Evolutionary conservation across 805 yeast genomes (phyloP), one percentile per base, ranked within the genome.

Genomic region (Hemisphaericaspora nanyangensis): DNA sequence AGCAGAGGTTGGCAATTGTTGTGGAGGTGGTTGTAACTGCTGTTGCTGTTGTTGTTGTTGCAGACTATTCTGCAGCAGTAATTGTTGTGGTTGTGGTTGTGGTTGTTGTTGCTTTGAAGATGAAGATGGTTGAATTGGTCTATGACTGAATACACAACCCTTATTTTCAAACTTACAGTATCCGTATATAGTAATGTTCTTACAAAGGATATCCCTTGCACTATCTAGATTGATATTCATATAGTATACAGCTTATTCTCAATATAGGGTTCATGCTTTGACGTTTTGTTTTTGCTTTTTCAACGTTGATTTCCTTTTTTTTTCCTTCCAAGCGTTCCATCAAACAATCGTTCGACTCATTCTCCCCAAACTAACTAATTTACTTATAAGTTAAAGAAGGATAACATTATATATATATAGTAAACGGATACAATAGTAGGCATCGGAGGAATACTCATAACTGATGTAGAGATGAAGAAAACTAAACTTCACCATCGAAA

Each of bases 151-250:
- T 2, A 82, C 83, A 56, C 96, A 88, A 8, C 95, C 95, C 52
- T 86, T 87, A 49, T 84, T 83, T 51, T 85, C 89, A 63, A 76
- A 87, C 58, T 86, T 86, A 68, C 96, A 88, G 52, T 75, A 86
- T 3, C 96, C 96, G 65, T 87, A 88, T 25, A 86, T 85, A 34
- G 82, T 77, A 39, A 87, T 80, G 52, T 88, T 88, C 57, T 89
- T 75, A 63, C 96, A 88, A 40, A 84, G 89, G 20, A 87, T 81
- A 43, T 80, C 81, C 58, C 77, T 82, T 6, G 90, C 89, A 56
- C 76, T 64, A 31, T 77, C 80, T 41, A 67, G 63, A 50, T 74
- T 74, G 42, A 68, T 61, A 42, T 58, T 59, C 61, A 58, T 59
- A 24, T 29, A 29, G n/a, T n/a, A n/a, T 22, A 22, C 25, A 22